phyloP scores from a whole-genome alignment of 2,329 filamentous ascomycete species.

The Cadophora luteo-olivacea region DNA sequence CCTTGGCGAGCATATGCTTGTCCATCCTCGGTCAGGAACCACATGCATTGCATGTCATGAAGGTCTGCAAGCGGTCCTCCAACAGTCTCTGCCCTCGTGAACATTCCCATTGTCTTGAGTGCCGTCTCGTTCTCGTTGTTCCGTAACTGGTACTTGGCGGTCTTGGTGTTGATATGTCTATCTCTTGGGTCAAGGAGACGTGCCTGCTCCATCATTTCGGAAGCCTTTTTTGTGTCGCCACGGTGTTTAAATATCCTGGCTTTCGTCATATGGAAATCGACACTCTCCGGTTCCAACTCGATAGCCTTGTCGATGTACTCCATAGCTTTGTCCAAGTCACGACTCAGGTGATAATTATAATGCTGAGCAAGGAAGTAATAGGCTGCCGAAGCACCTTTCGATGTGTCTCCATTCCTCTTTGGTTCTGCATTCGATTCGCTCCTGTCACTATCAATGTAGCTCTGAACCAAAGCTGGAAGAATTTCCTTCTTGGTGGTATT shows the following conservation, averaged over 20 bases:
- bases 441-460: conserved; percentile 71
- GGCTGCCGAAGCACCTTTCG: conserved; percentile 75
- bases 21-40: conserved; percentile 95
- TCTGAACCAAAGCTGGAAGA: conserved; percentile 77
- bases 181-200: conserved; percentile 87
- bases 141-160: conserved; percentile 93
- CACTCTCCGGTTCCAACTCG: conserved; percentile 76
- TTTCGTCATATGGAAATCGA: conserved; percentile 94
- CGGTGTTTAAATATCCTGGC: conserved; percentile 93
- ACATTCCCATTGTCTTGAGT: conserved; percentile 87
- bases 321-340: conserved; percentile 81
- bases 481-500: conserved; percentile 79
- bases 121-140: conserved; percentile 90
- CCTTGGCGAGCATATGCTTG: conserved; percentile 85
- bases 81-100: conserved; percentile 88
- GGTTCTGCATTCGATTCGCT: conserved; percentile 51
- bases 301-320: conserved; percentile 86
- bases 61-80: conserved; percentile 90
- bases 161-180: conserved; percentile 97
- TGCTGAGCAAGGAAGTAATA: conserved; percentile 96
- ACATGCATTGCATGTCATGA: conserved; percentile 97
- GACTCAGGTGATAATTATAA: conserved; percentile 90
- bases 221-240: conserved; percentile 79
- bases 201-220: conserved; percentile 87
- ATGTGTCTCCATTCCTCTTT: conserved; percentile 53